Base-by-base conservation (phyloP, 2,329 filamentous ascomycete species). In the Botryotinia convoluta region DNA sequence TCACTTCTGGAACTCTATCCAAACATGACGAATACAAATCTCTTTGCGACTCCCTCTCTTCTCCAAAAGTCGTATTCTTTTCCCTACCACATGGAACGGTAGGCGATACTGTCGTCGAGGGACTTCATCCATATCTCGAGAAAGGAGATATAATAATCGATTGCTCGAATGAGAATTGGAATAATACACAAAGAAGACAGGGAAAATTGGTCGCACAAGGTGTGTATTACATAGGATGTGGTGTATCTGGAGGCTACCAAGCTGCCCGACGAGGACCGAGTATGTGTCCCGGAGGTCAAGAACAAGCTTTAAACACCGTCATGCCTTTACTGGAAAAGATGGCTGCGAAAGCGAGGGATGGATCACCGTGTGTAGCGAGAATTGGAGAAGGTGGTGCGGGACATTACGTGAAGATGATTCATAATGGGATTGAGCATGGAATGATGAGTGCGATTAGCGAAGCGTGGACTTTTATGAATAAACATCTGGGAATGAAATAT, bases 341-440 rank as follows among this genome's bases (percentile, higher is more conserved):
- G 63, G 87, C 90, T 0, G 90, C 90, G 1, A 91, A 90, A 77
- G 86, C 87, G 2, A 87, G 87, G 0, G 90, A 91, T 1, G 86
- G 87, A 2, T 91, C 91, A 0, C 91, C 93, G 79, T 93, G 90
- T 78, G 90, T 92, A 60, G 93, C 93, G 83, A 93, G 92, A 90
- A 86, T 92, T 4, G 91, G 91, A 0, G 86, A 87, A 2, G 87
- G 87, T 0, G 90, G 91, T 1, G 86, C 87, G 1, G 91, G 91
- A 0, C 91, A 93, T 80, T 93, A 90, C 78, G 89, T 92, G 59
- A 93, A 93, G 83, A 93, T 93, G 90, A 86, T 92, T 6, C 91
- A 93, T 79, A 92, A 93, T 76, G 91, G 90, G 1, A 92, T 93
- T 74, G 91, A 93, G 79, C 90, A 92, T 72, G 91, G 90, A 2